Conservation (phyloP, 2,329 filamentous ascomycete species). For the Domatiomyces catenatus region DNA sequence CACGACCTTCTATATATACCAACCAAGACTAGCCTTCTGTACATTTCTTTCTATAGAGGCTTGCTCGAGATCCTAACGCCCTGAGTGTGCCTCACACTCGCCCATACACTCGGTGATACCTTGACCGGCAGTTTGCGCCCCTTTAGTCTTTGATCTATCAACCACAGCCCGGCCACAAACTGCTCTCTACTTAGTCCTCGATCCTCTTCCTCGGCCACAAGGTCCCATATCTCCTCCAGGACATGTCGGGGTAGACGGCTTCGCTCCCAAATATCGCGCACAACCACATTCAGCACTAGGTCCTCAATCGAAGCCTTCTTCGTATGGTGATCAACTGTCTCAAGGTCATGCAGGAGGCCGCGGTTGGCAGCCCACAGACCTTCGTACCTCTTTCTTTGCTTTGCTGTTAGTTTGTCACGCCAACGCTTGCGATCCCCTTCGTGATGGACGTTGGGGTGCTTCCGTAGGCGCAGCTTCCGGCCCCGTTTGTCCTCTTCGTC, state of each 20-base stretch:
- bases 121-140: conserved; percentile 32
- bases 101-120: conserved; percentile 34
- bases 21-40: not conserved
- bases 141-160: conserved; percentile 34
- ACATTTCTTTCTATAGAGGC: conserved; percentile 8
- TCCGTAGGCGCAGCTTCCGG: conserved; percentile 24
- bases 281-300: conserved; percentile 30
- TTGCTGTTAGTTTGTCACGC: conserved; percentile 29
- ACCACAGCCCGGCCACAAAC: conserved; percentile 36
- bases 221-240: conserved; percentile 32
- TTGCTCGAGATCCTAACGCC: conserved; percentile 23
- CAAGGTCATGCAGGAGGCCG: conserved; percentile 24
- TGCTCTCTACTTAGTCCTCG: conserved; percentile 28
- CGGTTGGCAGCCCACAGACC: conserved; percentile 37
- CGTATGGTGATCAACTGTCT: conserved; percentile 3
- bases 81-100: conserved; percentile 27
- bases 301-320: conserved; percentile 7
- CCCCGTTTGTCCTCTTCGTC: conserved; percentile 23
- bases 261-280: conserved; percentile 34
- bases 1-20: not conserved
- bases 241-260: conserved; percentile 26
- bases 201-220: conserved; percentile 21
- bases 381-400: conserved; percentile 34
- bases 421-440: conserved; percentile 34
- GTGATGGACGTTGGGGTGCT: conserved; percentile 34